A percentile compares a stretch with the other conserved stretches of the same genome.
Conservation (phyloP, 2,329 filamentous ascomycete species). For the Huntiella moniliformis region DNA sequence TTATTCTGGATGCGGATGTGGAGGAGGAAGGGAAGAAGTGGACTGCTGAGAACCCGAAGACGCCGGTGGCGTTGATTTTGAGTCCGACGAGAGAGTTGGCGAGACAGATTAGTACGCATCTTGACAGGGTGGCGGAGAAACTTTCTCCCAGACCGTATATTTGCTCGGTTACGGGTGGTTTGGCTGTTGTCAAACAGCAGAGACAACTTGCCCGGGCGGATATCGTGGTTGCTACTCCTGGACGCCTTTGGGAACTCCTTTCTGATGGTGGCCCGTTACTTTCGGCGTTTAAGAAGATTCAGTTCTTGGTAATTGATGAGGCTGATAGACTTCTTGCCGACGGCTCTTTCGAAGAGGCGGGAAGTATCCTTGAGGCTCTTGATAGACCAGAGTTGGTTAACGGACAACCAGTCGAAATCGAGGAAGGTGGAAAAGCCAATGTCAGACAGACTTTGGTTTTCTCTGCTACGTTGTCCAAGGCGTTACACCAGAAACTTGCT, state of each 20-base stretch:
- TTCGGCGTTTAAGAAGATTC: slow-evolving; percentile 49
- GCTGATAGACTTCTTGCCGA: slow-evolving; percentile 82
- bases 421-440: slow-evolving; percentile 27
- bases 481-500: slow-evolving; percentile 74
- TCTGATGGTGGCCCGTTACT: slow-evolving; percentile 55
- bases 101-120: slow-evolving; percentile 72
- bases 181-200: slow-evolving; percentile 91
- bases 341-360: slow-evolving; percentile 86
- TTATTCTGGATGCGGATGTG: slow-evolving; percentile 12
- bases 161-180: slow-evolving; percentile 77
- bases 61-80: slow-evolving; percentile 59
- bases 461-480: slow-evolving; percentile 87
- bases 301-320: slow-evolving; percentile 81
- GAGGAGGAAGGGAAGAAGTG: slow-evolving; percentile 15
- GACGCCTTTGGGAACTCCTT: slow-evolving; percentile 85
- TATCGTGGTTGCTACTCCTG: slow-evolving; percentile 83
- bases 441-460: slow-evolving; percentile 81
- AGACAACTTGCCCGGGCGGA: slow-evolving; percentile 68
- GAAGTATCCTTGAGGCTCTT: slow-evolving; percentile 67
- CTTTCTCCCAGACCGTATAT: slow-evolving; percentile 46
- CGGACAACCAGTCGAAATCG: not conserved
- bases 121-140: slow-evolving; percentile 51
- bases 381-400: slow-evolving; percentile 42
- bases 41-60: slow-evolving; percentile 18
- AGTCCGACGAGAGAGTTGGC: slow-evolving; percentile 87